phyloP scores from a whole-genome alignment of 2,329 filamentous ascomycete species.

The Byssoonygena ceratinophila region DNA sequence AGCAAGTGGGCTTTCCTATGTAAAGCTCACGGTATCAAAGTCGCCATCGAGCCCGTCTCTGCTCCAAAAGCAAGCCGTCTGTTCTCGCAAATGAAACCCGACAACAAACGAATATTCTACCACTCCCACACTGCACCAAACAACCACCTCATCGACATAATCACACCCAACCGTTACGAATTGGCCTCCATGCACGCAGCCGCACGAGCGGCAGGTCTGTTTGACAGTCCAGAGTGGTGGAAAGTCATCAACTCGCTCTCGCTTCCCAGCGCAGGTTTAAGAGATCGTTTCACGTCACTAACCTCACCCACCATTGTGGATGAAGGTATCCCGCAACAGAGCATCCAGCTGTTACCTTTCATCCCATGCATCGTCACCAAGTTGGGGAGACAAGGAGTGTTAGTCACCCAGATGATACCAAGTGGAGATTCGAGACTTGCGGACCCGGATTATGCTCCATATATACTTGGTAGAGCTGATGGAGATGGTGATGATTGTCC shows the following conservation, averaged over 20 bases:
- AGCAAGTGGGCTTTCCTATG: constrained; percentile 56
- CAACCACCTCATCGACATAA: constrained; percentile 55
- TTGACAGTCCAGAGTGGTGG: constrained; percentile 69
- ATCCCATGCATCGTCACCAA: constrained; percentile 79
- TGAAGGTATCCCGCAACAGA: constrained; percentile 70
- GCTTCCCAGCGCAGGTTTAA: constrained; percentile 56
- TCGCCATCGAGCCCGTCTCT: constrained; percentile 85
- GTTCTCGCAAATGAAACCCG: constrained; percentile 37
- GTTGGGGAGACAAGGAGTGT: constrained; percentile 62
- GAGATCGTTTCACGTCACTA: constrained; percentile 60
- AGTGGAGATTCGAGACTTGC: constrained; percentile 58
- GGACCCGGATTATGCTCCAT: constrained; percentile 52
- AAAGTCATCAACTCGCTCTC: constrained; percentile 65
- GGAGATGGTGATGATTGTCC: constrained; percentile 21
- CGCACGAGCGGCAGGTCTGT: constrained; percentile 55
- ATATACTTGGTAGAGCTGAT: constrained; percentile 57
- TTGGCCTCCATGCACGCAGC: constrained; percentile 65
- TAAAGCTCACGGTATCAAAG: constrained; percentile 45
- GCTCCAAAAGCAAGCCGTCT: constrained; percentile 62
- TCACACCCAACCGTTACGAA: constrained; percentile 76
- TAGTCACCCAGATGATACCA: constrained; percentile 61
- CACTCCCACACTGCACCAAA: constrained; percentile 44
- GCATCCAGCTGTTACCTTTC: constrained; percentile 74
- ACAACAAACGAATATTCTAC: constrained; percentile 23
- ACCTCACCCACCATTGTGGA: constrained; percentile 60